Evolutionary conservation across 768 basidiomycete species (phyloP), one percentile per base, ranked within the genome.

Genomic region (Naematelia aurantialba): DNA sequence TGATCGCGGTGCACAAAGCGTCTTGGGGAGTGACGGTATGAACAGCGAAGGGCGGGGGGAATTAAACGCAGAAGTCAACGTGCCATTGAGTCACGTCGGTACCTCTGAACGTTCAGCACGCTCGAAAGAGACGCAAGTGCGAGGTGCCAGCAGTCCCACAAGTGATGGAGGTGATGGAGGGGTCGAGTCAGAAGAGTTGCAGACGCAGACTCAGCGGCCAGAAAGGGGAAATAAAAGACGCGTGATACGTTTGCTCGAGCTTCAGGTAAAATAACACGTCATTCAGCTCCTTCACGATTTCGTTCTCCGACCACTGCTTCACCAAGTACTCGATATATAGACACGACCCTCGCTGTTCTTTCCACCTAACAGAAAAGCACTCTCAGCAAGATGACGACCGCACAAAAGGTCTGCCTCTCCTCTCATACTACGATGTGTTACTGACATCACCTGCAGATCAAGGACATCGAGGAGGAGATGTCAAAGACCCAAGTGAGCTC

Each of bases 401-500:
- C 69, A 52, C 72, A 74, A 61, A 74, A 69, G 60, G 72, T 70
- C 45, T 24, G 62, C 52, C 19, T n/a, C n/a, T 1, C 31, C 30
- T 14, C 44, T 12, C 49, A 19, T n/a, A 22, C 31, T 34, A 58
- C 3, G 3, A n/a, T n/a, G n/a, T n/a, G n/a, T n/a, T n/a, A n/a
- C 76, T 91, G 39, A 81, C 87, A 62, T 81, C 70, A 89, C 89
- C 0, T 88, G 84, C 87, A 92, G 79, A 93, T 97, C 64, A 83
- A 89, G 74, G 89, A 91, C 76, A 87, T 93, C 0, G 93, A 80
- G 68, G 70, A 70, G 61, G 69, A 76, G 69, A 79, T 80, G 92
- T 89, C 88, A 74, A 81, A 84, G 78, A 66, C 61, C 83, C 87
- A 91, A 83, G 83, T 92, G 88, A 89, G 82, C n/a, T n/a, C n/a